Evolutionary conservation across 1,139 yeast genomes (phyloP).

Genomic region (Kodamaea sp.): DNA sequence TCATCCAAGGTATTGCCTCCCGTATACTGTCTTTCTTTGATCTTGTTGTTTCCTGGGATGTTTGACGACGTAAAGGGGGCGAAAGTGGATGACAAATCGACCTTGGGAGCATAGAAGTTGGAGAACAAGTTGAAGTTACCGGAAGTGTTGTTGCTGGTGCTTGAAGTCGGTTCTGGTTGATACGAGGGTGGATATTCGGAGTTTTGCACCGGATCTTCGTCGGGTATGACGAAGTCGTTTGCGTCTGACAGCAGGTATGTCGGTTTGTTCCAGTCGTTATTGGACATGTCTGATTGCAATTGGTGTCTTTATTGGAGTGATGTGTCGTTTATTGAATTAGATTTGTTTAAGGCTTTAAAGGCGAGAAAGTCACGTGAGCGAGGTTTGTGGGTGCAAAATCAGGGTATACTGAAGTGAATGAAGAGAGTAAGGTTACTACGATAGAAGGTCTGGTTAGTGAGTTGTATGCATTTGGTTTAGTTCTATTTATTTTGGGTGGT

Average conservation of each 20-base stretch:
- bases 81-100: slow-evolving; percentile 42
- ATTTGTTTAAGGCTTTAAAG: no score
- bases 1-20: slow-evolving; percentile 89
- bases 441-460: no score
- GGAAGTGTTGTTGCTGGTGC: slow-evolving; percentile 1
- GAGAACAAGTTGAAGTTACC: slow-evolving; percentile 8
- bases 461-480: no score
- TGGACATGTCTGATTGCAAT: slow-evolving; percentile 7
- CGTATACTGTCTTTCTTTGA: slow-evolving; percentile 69
- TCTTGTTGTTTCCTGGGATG: slow-evolving; percentile 50
- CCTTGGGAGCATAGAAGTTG: slow-evolving; percentile 33
- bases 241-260: slow-evolving; percentile 13
- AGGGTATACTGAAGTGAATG: no score
- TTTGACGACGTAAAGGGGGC: slow-evolving; percentile 34
- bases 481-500: no score
- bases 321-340: no score
- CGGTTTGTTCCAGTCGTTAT: slow-evolving; percentile 12
- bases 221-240: slow-evolving; percentile 25
- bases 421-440: no score
- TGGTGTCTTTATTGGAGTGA: background rate
- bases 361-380: no score
- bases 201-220: slow-evolving; percentile 16
- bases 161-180: slow-evolving; percentile 1
- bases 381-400: background rate
- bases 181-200: slow-evolving; percentile 5